Conservation (phyloP, 352 stramenopile genomes). For the Globisporangium barbulae region DNA sequence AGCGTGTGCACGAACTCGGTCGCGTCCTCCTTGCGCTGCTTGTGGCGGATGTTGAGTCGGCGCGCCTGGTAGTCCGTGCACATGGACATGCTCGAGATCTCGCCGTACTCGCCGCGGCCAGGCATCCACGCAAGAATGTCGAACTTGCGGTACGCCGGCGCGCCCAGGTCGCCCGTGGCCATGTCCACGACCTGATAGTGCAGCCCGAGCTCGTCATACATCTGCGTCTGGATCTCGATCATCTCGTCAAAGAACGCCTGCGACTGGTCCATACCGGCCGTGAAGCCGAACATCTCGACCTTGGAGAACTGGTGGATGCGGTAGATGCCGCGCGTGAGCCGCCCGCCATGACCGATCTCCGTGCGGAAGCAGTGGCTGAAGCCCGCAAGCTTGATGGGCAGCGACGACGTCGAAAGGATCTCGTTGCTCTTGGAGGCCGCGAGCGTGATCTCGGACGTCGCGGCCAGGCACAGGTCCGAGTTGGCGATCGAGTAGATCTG, state of each 20-base stretch:
- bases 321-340: slow-evolving; percentile 76
- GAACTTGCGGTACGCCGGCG: slow-evolving; percentile 82
- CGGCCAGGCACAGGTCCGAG: slow-evolving; percentile 80
- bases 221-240: slow-evolving; percentile 66
- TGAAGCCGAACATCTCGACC: slow-evolving; percentile 89
- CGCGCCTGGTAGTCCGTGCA: slow-evolving; percentile 90
- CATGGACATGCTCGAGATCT: slow-evolving; percentile 86
- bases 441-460: slow-evolving; percentile 87
- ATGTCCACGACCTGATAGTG: slow-evolving; percentile 85
- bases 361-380: slow-evolving; percentile 89
- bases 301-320: slow-evolving; percentile 91
- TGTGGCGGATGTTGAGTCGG: slow-evolving; percentile 85
- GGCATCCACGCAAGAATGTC: slow-evolving; percentile 89
- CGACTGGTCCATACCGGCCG: slow-evolving; percentile 59
- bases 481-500: slow-evolving; percentile 87
- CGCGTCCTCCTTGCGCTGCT: slow-evolving; percentile 47
- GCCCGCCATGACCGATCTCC: slow-evolving; percentile 78
- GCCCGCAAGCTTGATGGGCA: slow-evolving; percentile 76
- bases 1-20: slow-evolving; percentile 86
- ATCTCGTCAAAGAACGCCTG: slow-evolving; percentile 79
- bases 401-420: slow-evolving; percentile 45
- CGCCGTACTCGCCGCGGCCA: slow-evolving; percentile 67
- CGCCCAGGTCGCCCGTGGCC: slow-evolving; percentile 76
- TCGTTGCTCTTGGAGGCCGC: slow-evolving; percentile 72
- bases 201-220: slow-evolving; percentile 77